A percentile compares a stretch with the other conserved stretches of the same genome.
Conservation (phyloP, 148 eudicot species). For the Rhododendron vialii region DNA sequence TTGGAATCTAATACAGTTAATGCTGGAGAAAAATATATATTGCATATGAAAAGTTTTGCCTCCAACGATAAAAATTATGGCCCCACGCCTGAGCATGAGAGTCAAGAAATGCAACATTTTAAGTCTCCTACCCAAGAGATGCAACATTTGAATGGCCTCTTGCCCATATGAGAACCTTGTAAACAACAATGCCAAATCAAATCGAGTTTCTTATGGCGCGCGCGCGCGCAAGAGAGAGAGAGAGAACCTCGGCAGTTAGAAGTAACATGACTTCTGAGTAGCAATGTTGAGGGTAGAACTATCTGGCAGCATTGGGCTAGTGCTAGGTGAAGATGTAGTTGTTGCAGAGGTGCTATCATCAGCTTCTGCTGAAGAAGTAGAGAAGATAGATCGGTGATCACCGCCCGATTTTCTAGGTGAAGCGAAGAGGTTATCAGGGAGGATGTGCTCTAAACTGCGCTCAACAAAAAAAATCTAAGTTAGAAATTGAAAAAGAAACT, state of each 20-base stretch:
- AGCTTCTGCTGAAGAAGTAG: constrained; percentile 29
- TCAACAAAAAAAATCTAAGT: background rate
- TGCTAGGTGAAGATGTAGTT: constrained; percentile 31
- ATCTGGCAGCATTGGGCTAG: constrained; percentile 30
- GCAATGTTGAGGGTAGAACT: constrained; percentile 23
- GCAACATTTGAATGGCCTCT: constrained; percentile 66
- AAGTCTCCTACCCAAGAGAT: constrained; percentile 17
- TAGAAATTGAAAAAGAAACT: background rate
- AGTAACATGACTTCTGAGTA: constrained; percentile 3
- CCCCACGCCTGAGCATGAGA: background rate
- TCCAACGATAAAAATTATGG: background rate
- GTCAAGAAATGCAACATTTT: constrained; percentile 1
- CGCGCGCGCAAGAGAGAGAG: background rate
- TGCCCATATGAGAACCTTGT: constrained; percentile 50
- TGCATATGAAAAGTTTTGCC: background rate
- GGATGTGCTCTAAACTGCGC: constrained; percentile 77
- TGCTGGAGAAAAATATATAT: background rate
- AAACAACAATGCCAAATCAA: background rate
- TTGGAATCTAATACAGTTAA: background rate
- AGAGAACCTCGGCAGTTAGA: constrained; percentile 62
- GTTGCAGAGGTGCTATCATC: constrained; percentile 23
- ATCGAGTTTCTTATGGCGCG: background rate
- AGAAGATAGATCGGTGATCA: constrained; percentile 35
- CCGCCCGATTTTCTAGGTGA: constrained; percentile 65
- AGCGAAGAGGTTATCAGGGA: constrained; percentile 77